These are phyloP conservation scores for Setomelanomma holmii DNA, from an alignment of 2,329 filamentous ascomycete genomes.

Conservation along the genomic window DNA sequence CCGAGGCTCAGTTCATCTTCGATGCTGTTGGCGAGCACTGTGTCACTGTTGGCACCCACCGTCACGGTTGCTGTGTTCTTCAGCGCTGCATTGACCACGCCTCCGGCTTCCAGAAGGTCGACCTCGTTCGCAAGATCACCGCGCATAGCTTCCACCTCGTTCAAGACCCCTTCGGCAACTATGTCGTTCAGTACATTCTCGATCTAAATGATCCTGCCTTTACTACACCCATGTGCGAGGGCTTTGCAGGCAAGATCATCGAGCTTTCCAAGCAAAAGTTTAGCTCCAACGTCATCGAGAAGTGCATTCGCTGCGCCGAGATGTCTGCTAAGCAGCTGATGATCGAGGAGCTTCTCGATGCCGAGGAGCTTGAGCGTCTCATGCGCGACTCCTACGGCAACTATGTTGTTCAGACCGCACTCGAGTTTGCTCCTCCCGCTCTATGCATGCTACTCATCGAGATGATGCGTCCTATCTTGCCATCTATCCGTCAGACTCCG, in stretches of 20 bases:
- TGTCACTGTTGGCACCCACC: slow-evolving; percentile 91
- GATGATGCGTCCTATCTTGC: slow-evolving; percentile 82
- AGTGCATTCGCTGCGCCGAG: slow-evolving; percentile 81
- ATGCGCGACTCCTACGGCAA: slow-evolving; percentile 94
- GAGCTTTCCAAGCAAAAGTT: slow-evolving; percentile 94
- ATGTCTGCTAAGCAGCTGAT: slow-evolving; percentile 77
- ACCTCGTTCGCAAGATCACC: slow-evolving; percentile 87
- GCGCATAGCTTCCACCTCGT: slow-evolving; percentile 86
- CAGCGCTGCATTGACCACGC: slow-evolving; percentile 99
- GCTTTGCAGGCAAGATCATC: slow-evolving; percentile 76
- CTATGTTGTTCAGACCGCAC: slow-evolving; percentile 95
- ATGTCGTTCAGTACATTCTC: slow-evolving; percentile 97
- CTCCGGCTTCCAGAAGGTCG: slow-evolving; percentile 84
- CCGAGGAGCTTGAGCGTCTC: slow-evolving; percentile 83
- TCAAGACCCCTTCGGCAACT: slow-evolving; percentile 97
- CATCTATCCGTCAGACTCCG: slow-evolving; percentile 85
- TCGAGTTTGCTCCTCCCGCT: slow-evolving; percentile 47
- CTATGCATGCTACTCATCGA: slow-evolving; percentile 71
- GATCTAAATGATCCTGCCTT: slow-evolving; percentile 88
- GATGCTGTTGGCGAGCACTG: slow-evolving; percentile 88
- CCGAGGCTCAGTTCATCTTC: slow-evolving; percentile 95
- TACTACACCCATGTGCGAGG: slow-evolving; percentile 84
- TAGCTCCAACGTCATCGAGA: slow-evolving; percentile 98
- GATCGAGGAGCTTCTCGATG: slow-evolving; percentile 79
- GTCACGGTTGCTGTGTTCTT: slow-evolving; percentile 96